phyloP scores from a whole-genome alignment of 345 rosid genomes.

The Diplotaxis tenuifolia region DNA sequence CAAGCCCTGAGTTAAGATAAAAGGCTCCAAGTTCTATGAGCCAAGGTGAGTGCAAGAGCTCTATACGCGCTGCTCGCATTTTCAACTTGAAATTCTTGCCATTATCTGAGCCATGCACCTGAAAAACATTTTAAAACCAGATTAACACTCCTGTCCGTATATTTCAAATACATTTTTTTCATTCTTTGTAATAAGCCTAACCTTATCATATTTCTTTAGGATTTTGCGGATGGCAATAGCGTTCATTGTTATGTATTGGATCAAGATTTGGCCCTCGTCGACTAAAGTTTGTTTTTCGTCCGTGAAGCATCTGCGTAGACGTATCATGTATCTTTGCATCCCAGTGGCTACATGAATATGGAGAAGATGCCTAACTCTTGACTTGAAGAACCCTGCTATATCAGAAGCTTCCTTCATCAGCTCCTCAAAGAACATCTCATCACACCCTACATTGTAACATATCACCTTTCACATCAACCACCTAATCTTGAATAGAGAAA shows the following conservation, averaged over 20 bases:
- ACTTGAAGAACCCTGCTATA: constrained; percentile 72
- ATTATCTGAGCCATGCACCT: constrained; percentile 81
- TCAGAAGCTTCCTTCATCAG: constrained; percentile 82
- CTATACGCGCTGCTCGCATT: constrained; percentile 78
- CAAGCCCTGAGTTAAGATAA: constrained; percentile 62
- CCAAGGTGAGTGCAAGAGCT: constrained; percentile 96
- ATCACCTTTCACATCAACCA: background rate
- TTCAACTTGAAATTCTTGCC: constrained; percentile 80
- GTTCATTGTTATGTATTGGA: constrained; percentile 77
- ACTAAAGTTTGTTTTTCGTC: constrained; percentile 53
- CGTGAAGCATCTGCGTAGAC: constrained; percentile 59
- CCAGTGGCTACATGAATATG: constrained; percentile 77
- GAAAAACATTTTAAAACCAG: constrained; percentile 14
- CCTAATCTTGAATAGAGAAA: background rate
- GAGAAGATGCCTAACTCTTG: constrained; percentile 76
- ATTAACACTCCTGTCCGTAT: background rate
- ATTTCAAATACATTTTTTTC: background rate
- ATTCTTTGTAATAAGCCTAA: constrained; percentile 9
- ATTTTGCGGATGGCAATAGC: constrained; percentile 85
- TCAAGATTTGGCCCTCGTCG: constrained; percentile 75
- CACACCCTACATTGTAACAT: constrained; percentile 58
- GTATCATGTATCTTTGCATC: constrained; percentile 55
- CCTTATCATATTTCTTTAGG: constrained; percentile 94
- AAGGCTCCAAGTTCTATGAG: constrained; percentile 90
- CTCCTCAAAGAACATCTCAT: constrained; percentile 77